phyloP scores from a whole-genome alignment of 768 basidiomycete genomes.

The Tricholoma flavovirens region DNA sequence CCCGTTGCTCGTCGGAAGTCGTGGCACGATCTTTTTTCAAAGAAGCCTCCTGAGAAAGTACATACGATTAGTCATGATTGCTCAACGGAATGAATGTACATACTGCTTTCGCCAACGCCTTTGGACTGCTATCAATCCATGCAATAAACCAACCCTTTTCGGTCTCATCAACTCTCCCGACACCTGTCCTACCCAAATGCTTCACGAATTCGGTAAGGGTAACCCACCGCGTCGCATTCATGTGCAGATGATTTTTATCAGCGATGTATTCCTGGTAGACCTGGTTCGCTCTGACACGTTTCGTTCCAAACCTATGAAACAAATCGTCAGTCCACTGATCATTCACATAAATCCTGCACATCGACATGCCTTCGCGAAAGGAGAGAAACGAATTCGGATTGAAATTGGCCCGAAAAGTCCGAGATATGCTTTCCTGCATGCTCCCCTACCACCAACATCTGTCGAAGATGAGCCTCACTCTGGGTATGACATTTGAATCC shows the following conservation, averaged over 20 bases:
- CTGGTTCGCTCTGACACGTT: slow-evolving; percentile 88
- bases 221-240: slow-evolving; percentile 98
- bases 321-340: neutral
- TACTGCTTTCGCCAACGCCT: slow-evolving; percentile 87
- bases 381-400: slow-evolving; percentile 86
- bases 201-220: slow-evolving; percentile 95
- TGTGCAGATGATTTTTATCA: slow-evolving; percentile 91
- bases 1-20: slow-evolving; percentile 91
- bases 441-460: slow-evolving; percentile 97
- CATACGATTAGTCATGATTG: neutral
- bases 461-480: slow-evolving; percentile 86
- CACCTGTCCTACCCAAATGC: slow-evolving; percentile 77
- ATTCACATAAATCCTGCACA: neutral
- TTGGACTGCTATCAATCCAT: slow-evolving; percentile 96
- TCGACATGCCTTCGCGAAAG: slow-evolving; percentile 72
- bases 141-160: slow-evolving; percentile 98
- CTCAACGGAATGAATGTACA: slow-evolving; percentile 17
- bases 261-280: slow-evolving; percentile 98
- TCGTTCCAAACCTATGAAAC: slow-evolving; percentile 72
- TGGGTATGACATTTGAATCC: slow-evolving; percentile 95
- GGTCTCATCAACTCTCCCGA: slow-evolving; percentile 93
- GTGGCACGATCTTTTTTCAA: slow-evolving; percentile 90
- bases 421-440: slow-evolving; percentile 88
- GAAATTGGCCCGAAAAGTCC: slow-evolving; percentile 84
- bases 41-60: slow-evolving; percentile 56